Evolutionary conservation across 75 land plant genomes (phyloP), one percentile per base, ranked within the genome.

Genomic region (Isoetes taiwanensis): DNA sequence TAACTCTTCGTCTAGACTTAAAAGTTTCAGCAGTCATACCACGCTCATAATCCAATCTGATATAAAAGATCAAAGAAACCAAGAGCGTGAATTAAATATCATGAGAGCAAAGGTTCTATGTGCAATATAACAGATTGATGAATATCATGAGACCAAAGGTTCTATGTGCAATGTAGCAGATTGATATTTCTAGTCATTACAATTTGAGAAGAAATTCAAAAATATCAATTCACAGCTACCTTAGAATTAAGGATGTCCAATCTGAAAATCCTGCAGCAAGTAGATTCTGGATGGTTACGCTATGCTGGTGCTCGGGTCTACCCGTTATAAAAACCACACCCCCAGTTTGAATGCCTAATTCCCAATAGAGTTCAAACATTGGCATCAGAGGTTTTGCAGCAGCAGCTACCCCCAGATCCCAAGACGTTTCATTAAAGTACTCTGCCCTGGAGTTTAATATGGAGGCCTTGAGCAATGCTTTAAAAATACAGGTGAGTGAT

Each of bases 391-490:
- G n/a, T n/a, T n/a, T n/a, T n/a, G 28, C 43, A 4, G 62, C 56
- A 27, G 54, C 20, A n/a, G 50, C 2, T 29, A 64, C 67, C 68
- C 68, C 43, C 0, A 0, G 35, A 30, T 57, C 30, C 56, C 56
- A 68, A 5, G n/a, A 17, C 4, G 32, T 27, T 10, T 14, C 59
- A 57, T 31, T 30, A 3, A 57, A 30, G 26, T 57, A 12, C 58
- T 10, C 53, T 25, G 28, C 54, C 64, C 29, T 21, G 54, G 8
- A 53, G n/a, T 20, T 28, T 23, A 28, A 10, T 30, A 39, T 56
- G 42, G 54, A 34, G 9, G 1, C 14, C 43, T 2, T 17, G 41
- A 53, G 41, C 2, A 16, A 2, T 8, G 2, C 17, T 32, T 12
- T 33, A 5, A 29, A n/a, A 2, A 27, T 57, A 35, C 31, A 43